Evolutionary conservation across 768 basidiomycete genomes (phyloP), one percentile per base, ranked within the genome.

Genomic region (Amanita phalloides): DNA sequence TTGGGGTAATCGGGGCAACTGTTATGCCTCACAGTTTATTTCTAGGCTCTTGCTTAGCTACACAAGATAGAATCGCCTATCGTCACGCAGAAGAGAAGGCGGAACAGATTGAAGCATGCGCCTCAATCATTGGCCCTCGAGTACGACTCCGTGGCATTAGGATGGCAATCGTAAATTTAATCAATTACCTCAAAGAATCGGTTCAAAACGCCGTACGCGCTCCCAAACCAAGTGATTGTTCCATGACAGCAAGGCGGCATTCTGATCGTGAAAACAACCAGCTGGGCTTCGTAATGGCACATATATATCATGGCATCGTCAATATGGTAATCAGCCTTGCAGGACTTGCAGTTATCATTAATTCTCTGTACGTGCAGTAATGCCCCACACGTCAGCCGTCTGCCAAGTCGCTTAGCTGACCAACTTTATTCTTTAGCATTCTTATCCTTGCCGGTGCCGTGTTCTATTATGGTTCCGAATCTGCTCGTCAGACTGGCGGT

Each of bases 1-100:
- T 86, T 49, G 86, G 86, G 35, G 82, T 90, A 46, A 61, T 87
- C 1, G 84, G 86, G 28, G 90, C 90, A 1, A 96, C 90, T 2
- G 84, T 92, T 54, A 94, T 94, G 92, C 92, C 92, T 0, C 92
- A 94, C 64, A 85, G 84, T 54, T 72, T 96, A n/a, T 92, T 88
- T 71, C 73, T 96, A 13, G 93, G 92, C 4, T 90, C 89, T 2
- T 79, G 81, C 28, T 78, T 96, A 4, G 84, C 90, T 2, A 91
- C 89, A 0, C 87, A 92, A 62, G 84, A 92, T 53, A 72, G 92
- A 42, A 60, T 90, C 11, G 68, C 70, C 1, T 65, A 66, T 35
- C 62, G 65, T 7, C 57, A 68, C 3, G 51, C 56, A 14, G 54
- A 59, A 54, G 45, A 56, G 44, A 55, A 57, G 45, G 57, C 59